Base-by-base conservation (phyloP, 1,139 yeast genomes). In the Pichia sp. region DNA sequence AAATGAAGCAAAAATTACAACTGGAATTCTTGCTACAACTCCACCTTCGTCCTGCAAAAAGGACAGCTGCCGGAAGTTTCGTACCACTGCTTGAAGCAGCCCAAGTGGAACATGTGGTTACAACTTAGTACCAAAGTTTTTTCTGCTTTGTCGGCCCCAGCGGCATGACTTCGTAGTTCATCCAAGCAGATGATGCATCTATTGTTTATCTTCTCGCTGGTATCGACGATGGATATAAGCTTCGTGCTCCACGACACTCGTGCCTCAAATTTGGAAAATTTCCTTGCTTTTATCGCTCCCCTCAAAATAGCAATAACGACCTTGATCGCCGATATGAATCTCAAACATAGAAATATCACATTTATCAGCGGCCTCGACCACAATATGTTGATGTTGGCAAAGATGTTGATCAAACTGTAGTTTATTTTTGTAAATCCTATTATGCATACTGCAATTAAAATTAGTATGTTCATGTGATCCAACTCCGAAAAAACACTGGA, bases 11-110 rank as follows among this genome's bases (percentile, higher is more conserved):
- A 36, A 36, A 36, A 13, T 13, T 1, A 36, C n/a, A 13, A 15
- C 15, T 2, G 15, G n/a, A 10, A 7, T 5, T n/a, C 15, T 6
- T 13, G 8, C 38, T 40, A 49, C 19, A 47, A 29, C 8, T 51
- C 53, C 8, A 64, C 57, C 42, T 50, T 50, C 10, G 30, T 60
- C 42, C 84, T 65, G 60, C 84, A 79, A 23, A 76, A 67, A 0
- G 84, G 84, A 64, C 84, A 80, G 5, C 71, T 68, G 23, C 63
- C 64, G 1, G 80, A 75, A 48, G 67, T 70, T 32, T 71, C 65
- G 32, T 77, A 63, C 84, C 84, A 80, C 49, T 64, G 63, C 54
- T 72, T 76, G 50, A 79, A 66, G 59, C 84, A 80, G 7, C 67
- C 66, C 54, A 64, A 70, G 60, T 80, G 84, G 63, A 77, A 79